Conservation (phyloP, 768 basidiomycete species). For the Mycena amicta region DNA sequence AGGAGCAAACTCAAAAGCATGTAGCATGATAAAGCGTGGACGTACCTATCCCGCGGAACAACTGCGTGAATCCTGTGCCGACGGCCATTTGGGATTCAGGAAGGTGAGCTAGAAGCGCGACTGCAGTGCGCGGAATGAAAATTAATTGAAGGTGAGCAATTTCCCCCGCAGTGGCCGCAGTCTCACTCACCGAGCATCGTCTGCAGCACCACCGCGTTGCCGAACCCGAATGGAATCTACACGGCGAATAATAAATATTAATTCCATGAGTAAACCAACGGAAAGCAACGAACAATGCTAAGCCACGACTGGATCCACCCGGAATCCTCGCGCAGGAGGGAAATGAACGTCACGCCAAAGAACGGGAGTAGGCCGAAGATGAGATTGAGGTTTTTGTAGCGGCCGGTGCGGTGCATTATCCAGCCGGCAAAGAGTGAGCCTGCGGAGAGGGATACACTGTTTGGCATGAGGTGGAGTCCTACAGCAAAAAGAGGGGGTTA, state of each 20-base stretch:
- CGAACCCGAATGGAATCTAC: slow-evolving; percentile 71
- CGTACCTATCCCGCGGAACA: slow-evolving; percentile 58
- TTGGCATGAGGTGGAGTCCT: slow-evolving; percentile 60
- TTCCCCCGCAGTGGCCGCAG: neutral
- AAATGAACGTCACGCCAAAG: slow-evolving; percentile 53
- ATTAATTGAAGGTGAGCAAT: slow-evolving; percentile 33
- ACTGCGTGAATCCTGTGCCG: slow-evolving; percentile 59
- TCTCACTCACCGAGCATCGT: slow-evolving; percentile 57
- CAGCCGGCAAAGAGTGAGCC: slow-evolving; percentile 73
- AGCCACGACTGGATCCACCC: slow-evolving; percentile 54
- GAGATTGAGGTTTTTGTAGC: slow-evolving; percentile 60
- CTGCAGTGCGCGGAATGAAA: slow-evolving; percentile 32
- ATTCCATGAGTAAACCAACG: neutral
- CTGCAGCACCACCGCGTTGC: slow-evolving; percentile 71
- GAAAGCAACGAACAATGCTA: slow-evolving; percentile 51
- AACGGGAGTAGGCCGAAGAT: slow-evolving; percentile 68
- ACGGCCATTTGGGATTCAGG: slow-evolving; percentile 57
- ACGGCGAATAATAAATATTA: neutral
- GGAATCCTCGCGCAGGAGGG: slow-evolving; percentile 37
- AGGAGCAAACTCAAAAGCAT: neutral
- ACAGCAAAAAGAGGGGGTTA: too few relatives aligned
- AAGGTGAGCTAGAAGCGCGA: slow-evolving; percentile 64
- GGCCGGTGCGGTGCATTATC: slow-evolving; percentile 66
- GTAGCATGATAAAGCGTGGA: neutral
- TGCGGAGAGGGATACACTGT: slow-evolving; percentile 53